Percentiles rank a stretch among this genome's conserved stretches.
These are phyloP conservation scores for Plasmodium vivax DNA, from an alignment of 169 alveolate genomes.

Conservation along the genomic window DNA sequence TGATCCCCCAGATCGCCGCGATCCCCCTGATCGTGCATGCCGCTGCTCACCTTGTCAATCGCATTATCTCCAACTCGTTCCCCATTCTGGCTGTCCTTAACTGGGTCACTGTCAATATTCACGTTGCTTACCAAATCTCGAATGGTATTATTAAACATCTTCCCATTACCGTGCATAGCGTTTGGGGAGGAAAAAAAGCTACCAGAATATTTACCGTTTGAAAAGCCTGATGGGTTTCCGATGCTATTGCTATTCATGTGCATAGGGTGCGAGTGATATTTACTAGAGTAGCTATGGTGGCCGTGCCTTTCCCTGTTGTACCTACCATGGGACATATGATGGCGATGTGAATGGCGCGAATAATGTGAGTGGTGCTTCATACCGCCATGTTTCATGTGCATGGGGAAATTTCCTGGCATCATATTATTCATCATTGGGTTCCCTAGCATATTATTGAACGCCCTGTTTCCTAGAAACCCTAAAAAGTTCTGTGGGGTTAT, in stretches of 20 bases:
- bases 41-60: neutral
- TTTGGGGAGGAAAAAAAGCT: neutral
- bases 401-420: conserved; percentile 40
- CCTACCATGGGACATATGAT: conserved; percentile 25
- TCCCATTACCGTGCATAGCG: neutral
- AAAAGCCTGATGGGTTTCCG: neutral
- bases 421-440: conserved; percentile 68
- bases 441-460: conserved; percentile 10
- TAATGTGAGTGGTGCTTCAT: conserved; percentile 10
- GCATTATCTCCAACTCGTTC: neutral
- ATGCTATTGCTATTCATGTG: neutral
- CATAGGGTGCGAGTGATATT: conserved; percentile 7
- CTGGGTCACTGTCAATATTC: neutral
- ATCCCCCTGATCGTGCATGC: neutral
- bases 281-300: conserved; percentile 3
- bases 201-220: neutral
- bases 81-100: neutral
- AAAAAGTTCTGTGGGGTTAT: conserved; percentile 71
- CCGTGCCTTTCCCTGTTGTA: conserved; percentile 42
- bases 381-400: conserved; percentile 23
- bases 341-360: conserved; percentile 23
- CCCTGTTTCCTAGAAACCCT: conserved; percentile 37
- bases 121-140: neutral
- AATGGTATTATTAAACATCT: neutral
- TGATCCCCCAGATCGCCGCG: too few species aligned